Evolutionary conservation across 2,329 filamentous ascomycete species (phyloP), one percentile per base, ranked within the genome.

Genomic region (Fusarium kyushuense): DNA sequence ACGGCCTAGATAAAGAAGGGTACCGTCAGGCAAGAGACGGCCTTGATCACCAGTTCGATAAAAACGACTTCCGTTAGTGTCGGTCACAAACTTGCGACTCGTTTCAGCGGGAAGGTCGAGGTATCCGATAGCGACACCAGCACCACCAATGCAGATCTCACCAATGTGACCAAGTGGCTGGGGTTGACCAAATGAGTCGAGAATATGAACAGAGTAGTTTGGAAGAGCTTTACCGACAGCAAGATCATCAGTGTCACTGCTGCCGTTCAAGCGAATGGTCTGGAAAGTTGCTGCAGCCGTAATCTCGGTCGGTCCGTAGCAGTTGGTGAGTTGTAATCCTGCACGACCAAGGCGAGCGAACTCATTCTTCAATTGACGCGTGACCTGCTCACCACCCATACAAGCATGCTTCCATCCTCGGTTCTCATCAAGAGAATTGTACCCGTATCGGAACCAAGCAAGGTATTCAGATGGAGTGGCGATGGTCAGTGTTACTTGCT

Each of bases 1-100:
- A 0, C 82, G 79, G 1, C 80, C 8, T 76, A 54, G 30, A 80
- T 71, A 2, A 76, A 53, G 52, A 1, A 84, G 66, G 0, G 69
- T 61, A 2, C 81, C 81, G 30, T 81, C 76, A 0, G 58, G 21
- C 1, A 57, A 57, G 25, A 82, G 67, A 4, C 42, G 45, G 0
- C 69, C 69, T 3, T 47, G 40, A 23, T 71, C 69, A 5, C 69
- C 67, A 3, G 69, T 70, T 17, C 56, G 60, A 25, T 71, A 67
- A 33, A 70, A 7, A 10, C 36, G 27, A 21, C 25, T 7, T 21
- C 19, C 38, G 6, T 42, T 19, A 10, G 19, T 4, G 11, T 29
- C 58, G 6, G 33, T 40, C 4, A 62, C 12, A 17, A 67, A 67
- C 19, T 38, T 61, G 14, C 19, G 36, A 23, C 16, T 48, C n/a